Conservation (phyloP, 192 early-diverging fungal species). For the Linnemannia exigua region DNA sequence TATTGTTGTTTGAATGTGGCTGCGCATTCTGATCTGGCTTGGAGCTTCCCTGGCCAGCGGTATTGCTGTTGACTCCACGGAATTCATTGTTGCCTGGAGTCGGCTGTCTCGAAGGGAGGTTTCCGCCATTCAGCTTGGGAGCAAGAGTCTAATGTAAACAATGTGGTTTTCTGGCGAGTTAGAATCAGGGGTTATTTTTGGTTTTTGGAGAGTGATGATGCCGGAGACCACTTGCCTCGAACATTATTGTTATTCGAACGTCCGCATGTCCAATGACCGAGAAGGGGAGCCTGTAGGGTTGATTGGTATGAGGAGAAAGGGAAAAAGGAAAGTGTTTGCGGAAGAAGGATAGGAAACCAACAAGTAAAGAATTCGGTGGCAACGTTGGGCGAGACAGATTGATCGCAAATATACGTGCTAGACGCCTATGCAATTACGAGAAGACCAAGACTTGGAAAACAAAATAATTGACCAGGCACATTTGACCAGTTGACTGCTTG, state of each 20-base stretch:
- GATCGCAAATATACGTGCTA: not conserved
- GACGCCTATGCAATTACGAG: not conserved
- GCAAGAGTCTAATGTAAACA: slow-evolving; percentile 3
- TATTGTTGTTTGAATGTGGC: not conserved
- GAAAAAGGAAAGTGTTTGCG: not conserved
- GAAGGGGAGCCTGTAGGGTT: not conserved
- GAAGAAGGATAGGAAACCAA: not conserved
- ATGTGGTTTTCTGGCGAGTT: not conserved
- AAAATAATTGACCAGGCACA: not conserved
- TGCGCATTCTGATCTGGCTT: not conserved
- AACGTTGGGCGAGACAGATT: not conserved
- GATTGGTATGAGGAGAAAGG: not conserved
- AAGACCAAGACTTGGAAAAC: not conserved
- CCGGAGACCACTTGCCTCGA: slow-evolving; percentile 6
- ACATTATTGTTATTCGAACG: slow-evolving; percentile 17
- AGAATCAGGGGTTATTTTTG: no score
- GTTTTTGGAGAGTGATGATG: not conserved
- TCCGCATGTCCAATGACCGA: slow-evolving; percentile 16
- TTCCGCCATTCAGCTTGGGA: slow-evolving; percentile 38
- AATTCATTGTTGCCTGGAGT: not conserved
- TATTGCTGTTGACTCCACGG: not conserved
- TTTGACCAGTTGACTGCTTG: not conserved
- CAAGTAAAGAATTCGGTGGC: slow-evolving; percentile 7
- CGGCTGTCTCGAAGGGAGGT: slow-evolving; percentile 11
- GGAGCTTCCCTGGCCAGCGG: not conserved